Conservation (phyloP, 2,329 filamentous ascomycete genomes). For the Gaeumannomyces sp. region DNA sequence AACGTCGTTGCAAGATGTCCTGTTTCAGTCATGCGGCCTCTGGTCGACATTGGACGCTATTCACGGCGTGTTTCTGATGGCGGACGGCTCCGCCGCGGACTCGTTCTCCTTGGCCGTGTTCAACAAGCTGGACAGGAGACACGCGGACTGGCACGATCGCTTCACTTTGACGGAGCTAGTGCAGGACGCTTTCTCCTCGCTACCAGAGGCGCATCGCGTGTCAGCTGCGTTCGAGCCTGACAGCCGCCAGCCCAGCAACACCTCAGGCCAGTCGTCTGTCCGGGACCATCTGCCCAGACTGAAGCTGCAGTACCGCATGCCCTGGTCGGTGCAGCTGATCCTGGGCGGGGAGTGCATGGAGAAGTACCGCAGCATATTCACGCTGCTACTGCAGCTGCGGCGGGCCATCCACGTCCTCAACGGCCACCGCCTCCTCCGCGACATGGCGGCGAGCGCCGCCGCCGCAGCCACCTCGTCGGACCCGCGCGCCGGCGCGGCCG, state of each 20-base stretch:
- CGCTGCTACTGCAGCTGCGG: constrained; percentile 70
- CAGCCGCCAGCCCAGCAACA: neutral
- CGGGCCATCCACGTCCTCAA: constrained; percentile 64
- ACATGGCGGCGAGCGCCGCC: constrained; percentile 25
- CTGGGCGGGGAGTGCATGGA: constrained; percentile 58
- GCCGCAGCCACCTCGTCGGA: constrained; percentile 5
- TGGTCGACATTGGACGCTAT: constrained; percentile 59
- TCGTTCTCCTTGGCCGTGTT: constrained; percentile 66
- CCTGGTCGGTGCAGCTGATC: constrained; percentile 65
- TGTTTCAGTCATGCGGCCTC: constrained; percentile 66
- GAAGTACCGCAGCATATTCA: constrained; percentile 67
- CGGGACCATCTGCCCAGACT: constrained; percentile 54
- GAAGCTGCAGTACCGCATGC: constrained; percentile 61
- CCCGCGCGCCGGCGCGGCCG: constrained; percentile 26
- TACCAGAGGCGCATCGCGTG: constrained; percentile 56
- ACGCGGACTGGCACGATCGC: constrained; percentile 66
- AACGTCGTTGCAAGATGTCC: constrained; percentile 53
- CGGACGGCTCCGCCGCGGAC: constrained; percentile 63
- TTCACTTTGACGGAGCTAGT: constrained; percentile 75
- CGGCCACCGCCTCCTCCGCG: constrained; percentile 39
- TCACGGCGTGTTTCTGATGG: constrained; percentile 68
- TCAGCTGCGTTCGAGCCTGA: constrained; percentile 44
- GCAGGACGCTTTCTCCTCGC: constrained; percentile 60
- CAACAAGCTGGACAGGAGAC: constrained; percentile 60
- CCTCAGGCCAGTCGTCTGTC: constrained; percentile 39